These are phyloP conservation scores for Trichoderma sp. DNA, from an alignment of 2,329 filamentous ascomycete species.

Conservation along the genomic window DNA sequence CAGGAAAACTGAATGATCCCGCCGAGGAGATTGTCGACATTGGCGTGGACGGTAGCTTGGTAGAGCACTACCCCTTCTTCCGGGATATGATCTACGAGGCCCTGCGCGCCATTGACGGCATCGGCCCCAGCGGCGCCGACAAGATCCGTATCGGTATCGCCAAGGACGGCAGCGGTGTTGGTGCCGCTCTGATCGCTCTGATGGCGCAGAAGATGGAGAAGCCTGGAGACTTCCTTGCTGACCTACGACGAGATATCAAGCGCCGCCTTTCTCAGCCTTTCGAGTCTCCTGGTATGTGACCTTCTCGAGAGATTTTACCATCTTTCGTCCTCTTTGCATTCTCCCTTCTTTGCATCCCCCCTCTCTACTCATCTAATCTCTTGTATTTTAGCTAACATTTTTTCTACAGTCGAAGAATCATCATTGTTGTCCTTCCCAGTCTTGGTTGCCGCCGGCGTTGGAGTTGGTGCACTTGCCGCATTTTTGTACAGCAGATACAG, in stretches of 20 bases:
- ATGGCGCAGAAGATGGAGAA: slow-evolving; percentile 73
- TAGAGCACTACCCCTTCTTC: slow-evolving; percentile 95
- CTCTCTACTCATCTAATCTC: neutral
- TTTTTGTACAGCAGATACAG: slow-evolving; percentile 40
- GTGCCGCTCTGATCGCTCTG: slow-evolving; percentile 90
- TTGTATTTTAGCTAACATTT: neutral
- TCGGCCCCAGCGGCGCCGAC: slow-evolving; percentile 77
- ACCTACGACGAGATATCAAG: slow-evolving; percentile 44
- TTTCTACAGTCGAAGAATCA: slow-evolving; percentile 34
- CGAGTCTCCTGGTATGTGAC: slow-evolving; percentile 34
- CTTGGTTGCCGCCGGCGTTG: slow-evolving; percentile 39
- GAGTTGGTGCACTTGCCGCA: slow-evolving; percentile 41
- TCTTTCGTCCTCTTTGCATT: neutral
- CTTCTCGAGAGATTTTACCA: neutral
- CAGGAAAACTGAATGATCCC: slow-evolving; percentile 65
- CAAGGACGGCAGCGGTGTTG: slow-evolving; percentile 84
- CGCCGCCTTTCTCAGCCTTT: slow-evolving; percentile 36
- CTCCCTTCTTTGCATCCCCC: neutral
- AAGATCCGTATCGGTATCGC: slow-evolving; percentile 93
- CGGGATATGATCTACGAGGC: slow-evolving; percentile 85
- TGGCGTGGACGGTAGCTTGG: slow-evolving; percentile 90
- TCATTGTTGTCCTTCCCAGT: slow-evolving; percentile 34
- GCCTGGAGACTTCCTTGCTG: slow-evolving; percentile 45
- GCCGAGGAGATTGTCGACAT: slow-evolving; percentile 78
- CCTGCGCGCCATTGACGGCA: slow-evolving; percentile 71